Evolutionary conservation across 805 yeast species (phyloP), one percentile per base, ranked within the genome.

Genomic region (Candida tammaniensis): DNA sequence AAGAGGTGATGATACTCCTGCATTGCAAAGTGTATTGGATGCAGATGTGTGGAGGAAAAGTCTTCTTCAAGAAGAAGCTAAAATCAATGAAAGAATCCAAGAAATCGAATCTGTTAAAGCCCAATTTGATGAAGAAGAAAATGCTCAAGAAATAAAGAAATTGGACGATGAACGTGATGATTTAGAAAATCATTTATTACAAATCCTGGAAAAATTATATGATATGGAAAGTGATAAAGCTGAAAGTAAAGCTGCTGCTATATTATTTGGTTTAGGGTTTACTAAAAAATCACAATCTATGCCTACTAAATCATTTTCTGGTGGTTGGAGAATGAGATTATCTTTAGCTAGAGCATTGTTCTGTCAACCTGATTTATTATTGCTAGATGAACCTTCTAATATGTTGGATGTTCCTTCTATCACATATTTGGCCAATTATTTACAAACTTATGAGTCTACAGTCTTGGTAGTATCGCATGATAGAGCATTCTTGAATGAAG

Each of bases 281-380:
- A 80, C 95, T 30, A 76, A 78, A 43, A 95, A 84, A 51, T 76
- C 96, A 5, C 98, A 93, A 59, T 64, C 70, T 30, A 71, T 72
- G 44, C 81, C 96, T 20, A 88, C 98, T 5, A 91, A 87, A 46
- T 75, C 88, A 17, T 93, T 93, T 59, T 88, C 97, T 34, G 99
- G 99, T 77, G 99, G 99, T 80, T 93, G 98, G 98, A 83, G 98
- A 76, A 93, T 93, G 98, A 85, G 98, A 71, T 74, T 93, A 46
- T 86, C 97, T n/a, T 74, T 93, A 41, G 98, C 98, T 3, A 80
- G 98, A 65, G 98, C 98, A 0, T 74, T 93, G 57, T 93, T 93
- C 74, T 91, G 97, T 74, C 82, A 87, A 57, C 98, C 98, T 0
- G 98, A 93, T 60, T 70, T 93, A 46, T 70, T 93, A 47, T 69